These are phyloP conservation scores for Botrytis fragariae DNA, from an alignment of 2,329 filamentous ascomycete genomes.

Conservation along the genomic window DNA sequence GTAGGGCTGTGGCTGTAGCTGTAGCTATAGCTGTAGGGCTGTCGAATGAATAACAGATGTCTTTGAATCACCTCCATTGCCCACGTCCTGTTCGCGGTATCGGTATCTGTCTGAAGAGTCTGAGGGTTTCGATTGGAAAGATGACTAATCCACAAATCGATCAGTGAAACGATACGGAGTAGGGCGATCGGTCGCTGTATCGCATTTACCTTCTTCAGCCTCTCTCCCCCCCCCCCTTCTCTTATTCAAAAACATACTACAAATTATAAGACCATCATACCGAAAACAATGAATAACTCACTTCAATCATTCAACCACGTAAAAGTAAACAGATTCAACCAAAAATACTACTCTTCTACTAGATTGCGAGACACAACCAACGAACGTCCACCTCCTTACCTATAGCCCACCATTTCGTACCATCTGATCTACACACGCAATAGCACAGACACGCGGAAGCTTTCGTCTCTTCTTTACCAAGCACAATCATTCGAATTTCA, in stretches of 20 bases:
- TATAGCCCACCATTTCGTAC: conserved; percentile 16
- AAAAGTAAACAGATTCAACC: conserved; percentile 24
- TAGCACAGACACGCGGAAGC: background rate
- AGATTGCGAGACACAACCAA: conserved; percentile 26
- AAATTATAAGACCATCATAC: conserved; percentile 21
- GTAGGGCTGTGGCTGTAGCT: background rate
- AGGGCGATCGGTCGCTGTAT: background rate
- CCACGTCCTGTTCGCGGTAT: background rate
- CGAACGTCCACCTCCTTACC: conserved; percentile 30
- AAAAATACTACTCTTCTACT: conserved; percentile 23
- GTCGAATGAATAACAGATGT: background rate
- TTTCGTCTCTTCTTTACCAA: background rate
- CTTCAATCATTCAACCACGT: conserved; percentile 24
- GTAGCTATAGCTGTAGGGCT: background rate
- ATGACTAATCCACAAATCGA: conserved; percentile 7
- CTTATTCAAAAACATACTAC: conserved; percentile 9
- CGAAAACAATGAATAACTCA: conserved; percentile 35
- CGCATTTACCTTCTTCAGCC: conserved; percentile 6
- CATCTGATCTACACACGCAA: background rate
- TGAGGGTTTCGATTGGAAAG: background rate
- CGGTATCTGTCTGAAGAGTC: background rate
- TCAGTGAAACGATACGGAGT: background rate
- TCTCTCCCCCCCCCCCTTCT: conserved; percentile 13
- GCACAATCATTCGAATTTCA: background rate
- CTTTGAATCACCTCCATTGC: background rate